Base-by-base conservation (phyloP, 768 basidiomycete genomes). In the Tylopilus balloui region DNA sequence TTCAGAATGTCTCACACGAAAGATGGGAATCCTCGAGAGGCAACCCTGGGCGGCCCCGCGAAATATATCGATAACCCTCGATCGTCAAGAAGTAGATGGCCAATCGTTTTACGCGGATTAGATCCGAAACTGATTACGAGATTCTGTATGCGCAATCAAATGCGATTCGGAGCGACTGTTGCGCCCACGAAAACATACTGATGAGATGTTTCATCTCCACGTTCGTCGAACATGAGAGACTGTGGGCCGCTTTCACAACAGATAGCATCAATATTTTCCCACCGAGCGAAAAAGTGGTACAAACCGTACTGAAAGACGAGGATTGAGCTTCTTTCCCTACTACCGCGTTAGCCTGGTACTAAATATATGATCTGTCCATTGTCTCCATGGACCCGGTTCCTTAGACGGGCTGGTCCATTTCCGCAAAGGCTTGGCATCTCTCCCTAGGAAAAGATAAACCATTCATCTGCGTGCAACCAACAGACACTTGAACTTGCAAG, bases 391-490 rank as follows among this genome's bases (percentile, higher is more conserved):
- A 44, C 21, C 3, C 2, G 12, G n/a, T 25, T 4, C 27, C 41
- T 58, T 42, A n/a, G 32, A 17, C 35, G 36, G 19, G 21, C 59
- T 39, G 60, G 56, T 59, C 38, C 51, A 23, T 45, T 60, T 45
- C 57, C 60, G 60, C 61, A 57, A 61, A 51, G 34, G 35, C 44
- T 40, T 9, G 17, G 5, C 11, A 10, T 20, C 15, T 10, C 6
- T 35, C 15, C 35, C 19, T 11, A 20, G 19, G 35, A 7, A 17
- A 17, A 34, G 15, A 17, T 7, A 34, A 34, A 17, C 1, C 35
- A 12, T 36, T 36, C 35, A 19, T n/a, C n/a, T n/a, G n/a, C 17
- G 34, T 17, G 17, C 29, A 29, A 28, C 17, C 23, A 35, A 36
- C 20, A 47, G 27, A 21, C 36, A 27, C 23, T 29, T 34, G 31